Percentiles rank a stretch among this genome's conserved stretches.
These are phyloP conservation scores for Pythium vanterpoolii DNA, from an alignment of 352 stramenopile genomes.

Conservation along the genomic window DNA sequence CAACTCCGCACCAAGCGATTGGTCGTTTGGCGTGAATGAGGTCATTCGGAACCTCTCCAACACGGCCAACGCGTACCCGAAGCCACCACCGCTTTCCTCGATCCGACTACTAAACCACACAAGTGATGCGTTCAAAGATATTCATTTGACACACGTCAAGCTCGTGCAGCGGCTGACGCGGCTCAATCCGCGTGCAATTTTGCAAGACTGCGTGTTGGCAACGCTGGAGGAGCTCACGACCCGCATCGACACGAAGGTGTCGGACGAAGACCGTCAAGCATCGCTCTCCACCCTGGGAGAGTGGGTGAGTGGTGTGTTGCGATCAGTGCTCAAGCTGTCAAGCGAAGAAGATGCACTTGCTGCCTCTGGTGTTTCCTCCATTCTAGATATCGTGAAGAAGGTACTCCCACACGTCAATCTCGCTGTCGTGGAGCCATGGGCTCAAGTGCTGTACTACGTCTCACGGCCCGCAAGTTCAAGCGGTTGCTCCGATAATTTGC, in stretches of 20 bases:
- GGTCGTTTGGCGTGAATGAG: slow-evolving; percentile 73
- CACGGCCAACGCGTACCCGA: slow-evolving; percentile 41
- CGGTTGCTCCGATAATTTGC: slow-evolving; percentile 3
- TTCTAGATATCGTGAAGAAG: slow-evolving; percentile 33
- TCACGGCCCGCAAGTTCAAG: slow-evolving; percentile 31
- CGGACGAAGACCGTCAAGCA: slow-evolving; percentile 61
- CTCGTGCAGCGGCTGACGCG: slow-evolving; percentile 49
- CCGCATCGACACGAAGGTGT: slow-evolving; percentile 36
- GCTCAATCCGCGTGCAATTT: slow-evolving; percentile 35
- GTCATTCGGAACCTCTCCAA: slow-evolving; percentile 50
- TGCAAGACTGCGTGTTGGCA: slow-evolving; percentile 24
- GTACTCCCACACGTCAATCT: slow-evolving; percentile 56
- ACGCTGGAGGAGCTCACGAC: slow-evolving; percentile 31
- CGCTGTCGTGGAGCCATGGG: slow-evolving; percentile 52
- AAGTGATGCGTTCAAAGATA: slow-evolving; percentile 31
- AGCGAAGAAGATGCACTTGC: slow-evolving; percentile 17
- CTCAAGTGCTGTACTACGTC: slow-evolving; percentile 52
- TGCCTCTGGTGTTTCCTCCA: slow-evolving; percentile 19
- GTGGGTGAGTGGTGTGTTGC: slow-evolving; percentile 43
- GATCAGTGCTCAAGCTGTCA: slow-evolving; percentile 32
- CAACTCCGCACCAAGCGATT: slow-evolving; percentile 60
- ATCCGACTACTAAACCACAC: slow-evolving; percentile 55
- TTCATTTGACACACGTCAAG: slow-evolving; percentile 36
- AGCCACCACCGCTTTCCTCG: slow-evolving; percentile 44
- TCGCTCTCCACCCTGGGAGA: slow-evolving; percentile 52